Conservation (phyloP, 768 basidiomycete species). For the Megacollybia marginata region DNA sequence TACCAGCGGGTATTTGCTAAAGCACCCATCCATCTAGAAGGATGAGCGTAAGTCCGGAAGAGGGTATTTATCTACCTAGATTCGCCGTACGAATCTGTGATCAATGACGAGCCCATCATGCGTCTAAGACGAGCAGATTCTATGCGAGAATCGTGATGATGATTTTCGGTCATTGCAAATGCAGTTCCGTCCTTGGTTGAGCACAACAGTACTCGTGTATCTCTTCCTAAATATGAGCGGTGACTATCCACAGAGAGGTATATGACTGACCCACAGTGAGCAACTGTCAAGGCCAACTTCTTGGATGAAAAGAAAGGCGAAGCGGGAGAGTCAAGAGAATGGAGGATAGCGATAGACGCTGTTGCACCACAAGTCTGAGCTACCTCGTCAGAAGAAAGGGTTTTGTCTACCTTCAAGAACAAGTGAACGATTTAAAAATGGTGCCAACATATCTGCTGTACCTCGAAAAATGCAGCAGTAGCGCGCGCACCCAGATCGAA, state of each 20-base stretch:
- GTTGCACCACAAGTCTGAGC: slow-evolving; percentile 83
- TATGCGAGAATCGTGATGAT: slow-evolving; percentile 88
- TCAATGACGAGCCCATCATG: slow-evolving; percentile 84
- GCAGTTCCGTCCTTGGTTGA: slow-evolving; percentile 65
- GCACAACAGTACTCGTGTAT: slow-evolving; percentile 84
- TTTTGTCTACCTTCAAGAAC: slow-evolving; percentile 60
- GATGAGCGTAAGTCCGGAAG: too few relatives aligned
- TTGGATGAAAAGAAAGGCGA: slow-evolving; percentile 80
- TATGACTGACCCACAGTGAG: slow-evolving; percentile 76
- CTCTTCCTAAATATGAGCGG: slow-evolving; percentile 38
- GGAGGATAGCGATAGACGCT: slow-evolving; percentile 85
- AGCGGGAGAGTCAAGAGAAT: slow-evolving; percentile 76
- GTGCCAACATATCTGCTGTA: slow-evolving; percentile 24
- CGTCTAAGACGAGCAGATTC: slow-evolving; percentile 81
- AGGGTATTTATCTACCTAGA: slow-evolving; percentile 47
- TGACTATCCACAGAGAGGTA: background rate
- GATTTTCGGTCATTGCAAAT: slow-evolving; percentile 86
- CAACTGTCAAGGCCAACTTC: slow-evolving; percentile 74
- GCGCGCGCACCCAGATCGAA: slow-evolving; percentile 82
- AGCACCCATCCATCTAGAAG: slow-evolving; percentile 84
- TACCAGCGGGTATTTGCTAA: slow-evolving; percentile 88
- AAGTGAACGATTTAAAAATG: slow-evolving; percentile 3
- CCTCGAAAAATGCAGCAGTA: slow-evolving; percentile 83
- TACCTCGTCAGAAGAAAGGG: slow-evolving; percentile 58
- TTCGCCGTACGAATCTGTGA: slow-evolving; percentile 94